Evolutionary conservation across 2,329 filamentous ascomycete genomes (phyloP), one percentile per base, ranked within the genome.

Genomic region (Xylaria sp.): DNA sequence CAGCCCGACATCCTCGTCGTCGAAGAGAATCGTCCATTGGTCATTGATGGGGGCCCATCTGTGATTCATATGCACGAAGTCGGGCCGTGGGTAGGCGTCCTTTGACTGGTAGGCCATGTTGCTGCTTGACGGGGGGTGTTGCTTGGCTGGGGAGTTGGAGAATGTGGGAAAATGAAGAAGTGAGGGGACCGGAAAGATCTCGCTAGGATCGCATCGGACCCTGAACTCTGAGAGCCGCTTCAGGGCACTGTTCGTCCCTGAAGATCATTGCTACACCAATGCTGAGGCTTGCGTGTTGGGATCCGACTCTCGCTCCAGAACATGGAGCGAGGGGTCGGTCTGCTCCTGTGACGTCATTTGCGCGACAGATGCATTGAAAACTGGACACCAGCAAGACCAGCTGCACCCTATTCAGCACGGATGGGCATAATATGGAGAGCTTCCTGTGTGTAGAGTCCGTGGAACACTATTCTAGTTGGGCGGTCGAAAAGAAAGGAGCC

Each of bases 21-120:
- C 90, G 69, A 91, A 91, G 56, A 88, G 78, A 74, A 92, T 89
- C 66, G 85, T 82, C 90, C 90, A 92, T 6, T 83, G 80, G 0
- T 89, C 89, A 72, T 92, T 87, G 56, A 92, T 85, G 1, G 86
- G 87, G 50, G 81, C 78, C 90, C 90, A 92, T 55, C 81, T 83
- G 34, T 90, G 82, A 31, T 82, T 76, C 39, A 81, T 78, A 64
- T 89, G 88, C 63, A 86, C 76, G 77, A 91, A 91, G 79, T 92
- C 89, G 0, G 90, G 89, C 64, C 90, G 88, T 28, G 90, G 90
- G 73, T 92, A 91, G 67, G 66, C 64, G 44, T 76, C 75, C 67
- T 76, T 76, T 7, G 76, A 76, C 39, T 75, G 73, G 50, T 78
- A 76, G 56, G 78, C 73, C 77, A 78, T 77, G 41, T 54, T 74